Conservation (phyloP, 768 basidiomycete species). For the Termitomyces sp. region DNA sequence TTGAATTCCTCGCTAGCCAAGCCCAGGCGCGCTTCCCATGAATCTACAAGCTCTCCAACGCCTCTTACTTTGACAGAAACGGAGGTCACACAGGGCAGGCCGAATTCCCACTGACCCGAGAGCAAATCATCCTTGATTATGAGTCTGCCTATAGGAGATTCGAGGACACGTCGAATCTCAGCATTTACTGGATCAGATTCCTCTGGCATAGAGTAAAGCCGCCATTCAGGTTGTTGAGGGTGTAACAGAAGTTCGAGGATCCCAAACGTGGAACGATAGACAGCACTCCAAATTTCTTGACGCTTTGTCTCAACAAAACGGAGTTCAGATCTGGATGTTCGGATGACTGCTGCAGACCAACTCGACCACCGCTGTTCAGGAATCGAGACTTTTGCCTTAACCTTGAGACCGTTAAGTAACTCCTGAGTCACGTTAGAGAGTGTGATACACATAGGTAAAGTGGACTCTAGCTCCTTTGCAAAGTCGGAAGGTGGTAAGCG, state of each 20-base stretch:
- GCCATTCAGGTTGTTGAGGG: constrained; percentile 79
- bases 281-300: constrained; percentile 81
- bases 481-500: constrained; percentile 74
- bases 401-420: constrained; percentile 47
- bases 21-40: constrained; percentile 83
- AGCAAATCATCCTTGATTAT: constrained; percentile 53
- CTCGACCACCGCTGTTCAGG: constrained; percentile 53
- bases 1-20: constrained; percentile 59
- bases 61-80: constrained; percentile 62
- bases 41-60: constrained; percentile 63
- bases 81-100: constrained; percentile 54
- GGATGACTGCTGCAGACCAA: constrained; percentile 66
- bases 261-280: constrained; percentile 69
- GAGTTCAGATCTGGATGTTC: constrained; percentile 56
- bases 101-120: constrained; percentile 73
- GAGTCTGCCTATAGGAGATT: constrained; percentile 73
- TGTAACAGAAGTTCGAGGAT: constrained; percentile 73
- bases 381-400: constrained; percentile 33
- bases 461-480: constrained; percentile 68
- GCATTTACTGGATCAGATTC: constrained; percentile 69
- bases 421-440: constrained; percentile 44
- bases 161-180: constrained; percentile 67
- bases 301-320: constrained; percentile 84
- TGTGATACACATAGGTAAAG: constrained; percentile 81
- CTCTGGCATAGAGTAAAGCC: constrained; percentile 69